Base-by-base conservation (phyloP, 495 filamentous ascomycete species). In the Aspergillus funiculosus region DNA sequence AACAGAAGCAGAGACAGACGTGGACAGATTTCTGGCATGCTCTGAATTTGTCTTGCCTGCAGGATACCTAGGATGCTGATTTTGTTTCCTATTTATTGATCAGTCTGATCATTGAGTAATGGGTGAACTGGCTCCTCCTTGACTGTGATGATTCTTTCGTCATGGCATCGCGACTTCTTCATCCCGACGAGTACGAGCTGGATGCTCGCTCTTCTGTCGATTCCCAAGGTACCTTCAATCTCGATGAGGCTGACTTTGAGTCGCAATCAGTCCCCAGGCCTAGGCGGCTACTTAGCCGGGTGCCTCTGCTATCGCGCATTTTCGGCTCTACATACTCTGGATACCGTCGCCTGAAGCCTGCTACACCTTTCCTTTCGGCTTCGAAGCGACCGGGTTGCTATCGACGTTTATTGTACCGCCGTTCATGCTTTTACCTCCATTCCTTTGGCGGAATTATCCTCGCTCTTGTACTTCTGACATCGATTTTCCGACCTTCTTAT, bases 381-480 rank as follows among this genome's bases (percentile, higher is more conserved):
- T 55, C 60, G 3, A 40, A 49, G 15, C 59, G 65, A 14, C 56
- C 58, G 6, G 53, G 48, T 37, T 66, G 58, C 45, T 39, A 52
- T 21, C 63, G 61, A 26, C 61, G 59, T 25, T 72, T 66, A 45
- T 72, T 73, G 25, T 77, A 75, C 40, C 83, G 76, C 38, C 84
- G 77, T 49, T 74, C 77, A 53, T 87, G 78, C 43, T 85, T 81
- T 47, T 76, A 79, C 46, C 69, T 77, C 2, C 73, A 75, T 19
- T 72, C 75, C 49, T 77, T 87, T 37, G 72, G 85, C 51, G 75
- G 76, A 56, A 77, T 84, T 63, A 77, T 95, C 53, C 63, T 82
- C 53, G 69, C 71, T 21, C 75, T 82, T 13, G 69, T 76, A 2
- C 21, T 74, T 6, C 52, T 80, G 17, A 76, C 71, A 3, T 73